phyloP scores from a whole-genome alignment of 495 filamentous ascomycete genomes.

The Hypoxylon fuscum region DNA sequence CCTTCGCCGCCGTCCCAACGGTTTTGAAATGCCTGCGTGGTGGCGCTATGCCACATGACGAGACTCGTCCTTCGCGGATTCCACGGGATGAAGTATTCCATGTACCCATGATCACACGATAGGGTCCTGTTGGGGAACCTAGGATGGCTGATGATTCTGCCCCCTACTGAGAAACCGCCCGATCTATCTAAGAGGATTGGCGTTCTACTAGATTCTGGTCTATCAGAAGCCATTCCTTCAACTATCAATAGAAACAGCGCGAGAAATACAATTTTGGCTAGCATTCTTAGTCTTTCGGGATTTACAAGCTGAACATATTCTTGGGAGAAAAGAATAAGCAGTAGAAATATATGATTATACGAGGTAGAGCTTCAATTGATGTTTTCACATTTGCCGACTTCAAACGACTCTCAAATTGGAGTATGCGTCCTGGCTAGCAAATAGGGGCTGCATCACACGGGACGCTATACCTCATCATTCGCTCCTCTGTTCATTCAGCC shows the following conservation, averaged over 20 bases:
- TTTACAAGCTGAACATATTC: too few relatives aligned
- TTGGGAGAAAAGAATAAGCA: too few relatives aligned
- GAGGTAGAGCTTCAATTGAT: too few relatives aligned
- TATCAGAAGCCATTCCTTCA: neutral
- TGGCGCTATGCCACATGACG: constrained; percentile 61
- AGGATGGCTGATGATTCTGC: constrained; percentile 46
- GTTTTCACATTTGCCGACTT: too few relatives aligned
- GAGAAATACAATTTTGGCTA: neutral
- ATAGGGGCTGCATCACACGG: constrained; percentile 1
- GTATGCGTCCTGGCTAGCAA: constrained; percentile 3
- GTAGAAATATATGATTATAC: too few relatives aligned
- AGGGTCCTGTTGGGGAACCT: constrained; percentile 47
- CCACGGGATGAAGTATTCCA: constrained; percentile 62
- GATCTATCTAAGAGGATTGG: constrained; percentile 52
- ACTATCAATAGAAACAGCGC: constrained; percentile 1
- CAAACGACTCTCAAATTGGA: too few relatives aligned
- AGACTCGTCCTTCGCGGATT: constrained; percentile 52
- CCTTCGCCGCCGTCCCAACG: constrained; percentile 59
- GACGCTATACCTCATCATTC: neutral
- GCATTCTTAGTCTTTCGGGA: constrained; percentile 12
- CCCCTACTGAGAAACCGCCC: constrained; percentile 52
- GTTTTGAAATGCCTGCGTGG: constrained; percentile 58
- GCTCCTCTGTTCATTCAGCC: constrained; percentile 16
- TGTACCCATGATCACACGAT: constrained; percentile 59
- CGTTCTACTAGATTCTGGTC: constrained; percentile 1